Evolutionary conservation across 2,329 filamentous ascomycete genomes (phyloP).

Genomic region (Botryosphaeria agaves): DNA sequence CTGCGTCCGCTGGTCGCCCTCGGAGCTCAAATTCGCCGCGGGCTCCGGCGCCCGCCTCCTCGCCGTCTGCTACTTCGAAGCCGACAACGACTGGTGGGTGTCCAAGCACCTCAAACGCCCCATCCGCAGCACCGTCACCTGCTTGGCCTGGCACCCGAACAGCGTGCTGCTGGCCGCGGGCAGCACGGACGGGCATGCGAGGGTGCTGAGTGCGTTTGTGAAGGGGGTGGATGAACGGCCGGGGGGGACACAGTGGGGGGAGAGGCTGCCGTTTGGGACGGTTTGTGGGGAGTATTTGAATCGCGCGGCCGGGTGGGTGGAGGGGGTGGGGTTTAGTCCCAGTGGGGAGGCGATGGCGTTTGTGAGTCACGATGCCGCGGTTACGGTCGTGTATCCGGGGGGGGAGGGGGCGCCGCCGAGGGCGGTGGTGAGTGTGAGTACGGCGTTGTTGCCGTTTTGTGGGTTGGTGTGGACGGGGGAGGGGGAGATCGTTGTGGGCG

Average conservation of each 20-base stretch:
- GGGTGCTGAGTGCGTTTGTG: conserved; percentile 90
- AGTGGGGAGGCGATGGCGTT: conserved; percentile 88
- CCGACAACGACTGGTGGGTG: conserved; percentile 99
- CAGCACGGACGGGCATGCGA: conserved; percentile 90
- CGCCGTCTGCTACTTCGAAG: conserved; percentile 95
- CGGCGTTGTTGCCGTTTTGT: conserved; percentile 81
- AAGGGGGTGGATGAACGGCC: conserved; percentile 83
- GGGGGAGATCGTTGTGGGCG: conserved; percentile 84
- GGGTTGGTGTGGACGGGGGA: conserved; percentile 86
- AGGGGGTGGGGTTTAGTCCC: conserved; percentile 83
- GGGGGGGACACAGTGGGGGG: conserved; percentile 80
- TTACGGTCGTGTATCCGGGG: conserved; percentile 89
- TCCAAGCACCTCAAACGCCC: conserved; percentile 99
- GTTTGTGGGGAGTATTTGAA: conserved; percentile 95
- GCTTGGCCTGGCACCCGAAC: conserved; percentile 93
- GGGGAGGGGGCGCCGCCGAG: conserved; percentile 78
- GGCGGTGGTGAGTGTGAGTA: conserved; percentile 80
- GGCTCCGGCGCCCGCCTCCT: conserved; percentile 92
- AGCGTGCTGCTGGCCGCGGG: conserved; percentile 86
- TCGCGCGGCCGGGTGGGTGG: conserved; percentile 92
- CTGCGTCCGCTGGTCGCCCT: conserved; percentile 92
- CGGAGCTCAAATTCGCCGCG: conserved; percentile 93
- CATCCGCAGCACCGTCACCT: conserved; percentile 91
- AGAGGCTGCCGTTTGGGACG: conserved; percentile 92
- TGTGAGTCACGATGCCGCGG: conserved; percentile 84